Conservation (phyloP, 441 rosid species). For the Arabidopsis hybrid region DNA sequence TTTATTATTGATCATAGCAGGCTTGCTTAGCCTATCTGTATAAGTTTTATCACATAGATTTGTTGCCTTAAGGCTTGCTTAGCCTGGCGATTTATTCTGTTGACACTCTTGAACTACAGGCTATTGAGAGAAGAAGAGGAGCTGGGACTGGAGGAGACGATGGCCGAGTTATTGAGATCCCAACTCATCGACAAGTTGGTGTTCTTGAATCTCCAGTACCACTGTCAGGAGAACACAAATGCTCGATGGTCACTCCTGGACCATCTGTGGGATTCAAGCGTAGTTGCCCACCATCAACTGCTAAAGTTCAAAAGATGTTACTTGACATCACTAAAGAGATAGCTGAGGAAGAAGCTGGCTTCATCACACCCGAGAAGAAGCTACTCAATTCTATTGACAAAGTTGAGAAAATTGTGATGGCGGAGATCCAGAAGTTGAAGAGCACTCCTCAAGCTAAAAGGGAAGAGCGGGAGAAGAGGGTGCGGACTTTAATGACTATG, state of each 20-base stretch:
- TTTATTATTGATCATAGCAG: not conserved
- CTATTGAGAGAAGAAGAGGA: conserved; percentile 71
- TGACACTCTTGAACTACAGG: conserved; percentile 50
- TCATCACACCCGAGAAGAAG: conserved; percentile 83
- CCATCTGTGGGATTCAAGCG: conserved; percentile 50
- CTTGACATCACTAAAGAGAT: conserved; percentile 54
- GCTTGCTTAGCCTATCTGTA: conserved; percentile 11
- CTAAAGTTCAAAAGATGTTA: conserved; percentile 63
- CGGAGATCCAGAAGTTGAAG: conserved; percentile 67
- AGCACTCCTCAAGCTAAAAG: conserved; percentile 71
- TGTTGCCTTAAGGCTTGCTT: conserved; percentile 25
- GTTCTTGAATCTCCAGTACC: conserved; percentile 46
- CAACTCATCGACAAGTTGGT: conserved; percentile 40
- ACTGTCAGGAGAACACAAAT: conserved; percentile 49
- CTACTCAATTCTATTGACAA: conserved; percentile 78
- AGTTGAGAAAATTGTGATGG: conserved; percentile 75
- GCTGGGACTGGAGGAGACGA: conserved; percentile 56
- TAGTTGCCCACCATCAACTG: conserved; percentile 52
- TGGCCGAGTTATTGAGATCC: conserved; percentile 56
- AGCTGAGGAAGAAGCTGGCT: conserved; percentile 58
- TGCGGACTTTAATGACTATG: conserved; percentile 79
- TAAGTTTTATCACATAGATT: not conserved
- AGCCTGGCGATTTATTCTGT: conserved; percentile 21
- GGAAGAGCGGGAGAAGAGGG: conserved; percentile 67
- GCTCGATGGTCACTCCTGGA: conserved; percentile 51